phyloP scores from a whole-genome alignment of 2,329 filamentous ascomycete genomes.

The Polychaeton citri region DNA sequence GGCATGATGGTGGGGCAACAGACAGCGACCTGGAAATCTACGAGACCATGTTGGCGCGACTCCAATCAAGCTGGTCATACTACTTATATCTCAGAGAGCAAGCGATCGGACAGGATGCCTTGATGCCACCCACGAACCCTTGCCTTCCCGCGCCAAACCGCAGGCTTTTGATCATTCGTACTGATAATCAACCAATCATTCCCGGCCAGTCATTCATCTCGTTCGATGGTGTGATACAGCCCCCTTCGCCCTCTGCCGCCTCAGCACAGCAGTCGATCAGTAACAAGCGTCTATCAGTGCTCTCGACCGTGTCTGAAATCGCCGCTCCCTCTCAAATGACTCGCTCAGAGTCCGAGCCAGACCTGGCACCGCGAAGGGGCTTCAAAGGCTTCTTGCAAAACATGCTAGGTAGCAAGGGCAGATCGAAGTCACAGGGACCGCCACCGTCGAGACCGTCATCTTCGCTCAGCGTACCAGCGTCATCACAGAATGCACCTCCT shows the following conservation, averaged over 20 bases:
- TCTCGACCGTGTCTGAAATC: neutral
- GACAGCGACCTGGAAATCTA: constrained; percentile 45
- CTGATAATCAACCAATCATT: constrained; percentile 47
- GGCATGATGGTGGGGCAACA: constrained; percentile 51
- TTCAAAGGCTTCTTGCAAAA: constrained; percentile 21
- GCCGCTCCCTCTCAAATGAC: neutral
- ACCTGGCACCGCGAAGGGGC: constrained; percentile 11
- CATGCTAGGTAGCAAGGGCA: constrained; percentile 18
- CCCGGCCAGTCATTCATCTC: constrained; percentile 44
- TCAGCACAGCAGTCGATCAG: neutral
- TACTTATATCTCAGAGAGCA: constrained; percentile 62
- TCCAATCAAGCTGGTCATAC: constrained; percentile 64
- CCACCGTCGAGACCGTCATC: constrained; percentile 1
- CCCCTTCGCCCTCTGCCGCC: constrained; percentile 8
- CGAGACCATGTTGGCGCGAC: constrained; percentile 49
- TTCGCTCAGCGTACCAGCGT: constrained; percentile 2
- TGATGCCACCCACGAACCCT: constrained; percentile 62
- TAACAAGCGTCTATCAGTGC: neutral
- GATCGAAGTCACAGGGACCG: constrained; percentile 12
- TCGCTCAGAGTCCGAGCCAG: constrained; percentile 13
- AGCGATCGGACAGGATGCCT: constrained; percentile 43
- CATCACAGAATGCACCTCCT: constrained; percentile 3
- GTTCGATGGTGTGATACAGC: constrained; percentile 47
- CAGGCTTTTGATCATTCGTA: constrained; percentile 76
- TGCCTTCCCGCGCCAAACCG: constrained; percentile 75